phyloP scores from a whole-genome alignment of 495 filamentous ascomycete species.

The Achaetomiella virescens region DNA sequence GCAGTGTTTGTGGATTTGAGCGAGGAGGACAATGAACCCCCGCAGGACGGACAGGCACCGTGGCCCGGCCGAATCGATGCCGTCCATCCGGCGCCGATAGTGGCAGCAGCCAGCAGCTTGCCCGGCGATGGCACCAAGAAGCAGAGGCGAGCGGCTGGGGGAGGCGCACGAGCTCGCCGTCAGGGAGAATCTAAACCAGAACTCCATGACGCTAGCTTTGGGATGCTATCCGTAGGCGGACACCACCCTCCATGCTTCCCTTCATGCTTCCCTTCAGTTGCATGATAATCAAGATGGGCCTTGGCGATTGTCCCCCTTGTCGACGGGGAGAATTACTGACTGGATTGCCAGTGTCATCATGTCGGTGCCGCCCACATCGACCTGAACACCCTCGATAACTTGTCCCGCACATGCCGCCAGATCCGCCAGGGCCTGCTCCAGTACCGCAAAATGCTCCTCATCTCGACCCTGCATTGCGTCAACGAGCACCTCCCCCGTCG shows the following conservation, averaged over 20 bases:
- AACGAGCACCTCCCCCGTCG: conserved; percentile 54
- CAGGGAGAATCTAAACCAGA: conserved; percentile 58
- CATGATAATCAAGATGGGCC: not conserved
- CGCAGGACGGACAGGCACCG: conserved; percentile 25
- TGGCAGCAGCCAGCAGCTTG: not conserved
- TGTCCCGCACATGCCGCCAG: conserved; percentile 74
- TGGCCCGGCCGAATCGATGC: conserved; percentile 2
- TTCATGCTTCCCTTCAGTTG: conserved; percentile 23
- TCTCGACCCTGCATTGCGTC: conserved; percentile 68
- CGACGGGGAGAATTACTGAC: conserved; percentile 26
- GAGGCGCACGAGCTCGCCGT: conserved; percentile 24
- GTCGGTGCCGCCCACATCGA: conserved; percentile 67
- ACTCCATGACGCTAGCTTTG: conserved; percentile 68
- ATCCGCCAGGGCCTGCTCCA: conserved; percentile 68
- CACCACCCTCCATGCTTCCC: conserved; percentile 28
- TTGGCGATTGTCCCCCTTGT: conserved; percentile 19
- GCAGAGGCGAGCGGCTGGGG: conserved; percentile 8
- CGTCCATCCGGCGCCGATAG: conserved; percentile 2
- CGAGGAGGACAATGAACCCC: conserved; percentile 47
- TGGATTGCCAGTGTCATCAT: conserved; percentile 58
- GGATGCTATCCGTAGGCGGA: conserved; percentile 79
- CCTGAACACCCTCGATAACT: conserved; percentile 74
- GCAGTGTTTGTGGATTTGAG: conserved; percentile 61
- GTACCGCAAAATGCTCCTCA: conserved; percentile 63
- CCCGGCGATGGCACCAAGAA: not conserved